Percentiles rank a stretch among this genome's conserved stretches.
phyloP scores from a whole-genome alignment of 2,329 filamentous ascomycete genomes.

The Chaetomium olivaceum region DNA sequence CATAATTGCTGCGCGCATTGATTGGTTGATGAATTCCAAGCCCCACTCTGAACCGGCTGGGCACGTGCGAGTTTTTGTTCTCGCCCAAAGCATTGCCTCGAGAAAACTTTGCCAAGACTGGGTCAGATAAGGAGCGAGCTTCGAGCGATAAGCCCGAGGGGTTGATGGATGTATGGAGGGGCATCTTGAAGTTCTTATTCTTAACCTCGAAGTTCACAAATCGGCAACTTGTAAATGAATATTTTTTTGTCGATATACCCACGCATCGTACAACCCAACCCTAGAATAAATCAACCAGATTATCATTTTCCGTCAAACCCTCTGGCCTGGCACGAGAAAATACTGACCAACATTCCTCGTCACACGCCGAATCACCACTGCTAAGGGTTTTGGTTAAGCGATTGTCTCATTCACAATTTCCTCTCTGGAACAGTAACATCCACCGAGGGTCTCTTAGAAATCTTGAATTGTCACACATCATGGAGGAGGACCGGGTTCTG shows the following conservation, averaged over 20 bases:
- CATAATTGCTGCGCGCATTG: conserved; percentile 28
- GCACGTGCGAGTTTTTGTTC: not conserved
- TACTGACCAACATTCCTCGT: not conserved
- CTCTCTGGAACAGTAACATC: not conserved
- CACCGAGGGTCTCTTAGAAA: not conserved
- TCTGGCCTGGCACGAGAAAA: too few relatives aligned
- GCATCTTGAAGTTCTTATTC: not conserved
- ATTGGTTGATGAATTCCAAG: conserved; percentile 24
- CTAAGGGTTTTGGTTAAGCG: not conserved
- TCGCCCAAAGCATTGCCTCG: conserved; percentile 7
- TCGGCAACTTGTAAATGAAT: not conserved
- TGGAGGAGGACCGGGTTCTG: conserved; percentile 75
- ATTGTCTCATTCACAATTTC: not conserved
- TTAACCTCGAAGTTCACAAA: not conserved
- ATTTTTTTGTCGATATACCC: not conserved
- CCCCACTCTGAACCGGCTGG: not conserved
- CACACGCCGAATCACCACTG: not conserved
- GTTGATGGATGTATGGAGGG: conserved; percentile 1
- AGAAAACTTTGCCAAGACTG: conserved; percentile 7
- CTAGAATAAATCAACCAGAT: not conserved
- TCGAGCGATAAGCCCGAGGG: conserved; percentile 8
- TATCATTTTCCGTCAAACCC: too few relatives aligned
- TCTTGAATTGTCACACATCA: conserved; percentile 39
- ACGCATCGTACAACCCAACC: not conserved
- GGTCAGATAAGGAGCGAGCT: not conserved